Conservation (phyloP, 2,329 filamentous ascomycete species). For the Beauveria medogensis region DNA sequence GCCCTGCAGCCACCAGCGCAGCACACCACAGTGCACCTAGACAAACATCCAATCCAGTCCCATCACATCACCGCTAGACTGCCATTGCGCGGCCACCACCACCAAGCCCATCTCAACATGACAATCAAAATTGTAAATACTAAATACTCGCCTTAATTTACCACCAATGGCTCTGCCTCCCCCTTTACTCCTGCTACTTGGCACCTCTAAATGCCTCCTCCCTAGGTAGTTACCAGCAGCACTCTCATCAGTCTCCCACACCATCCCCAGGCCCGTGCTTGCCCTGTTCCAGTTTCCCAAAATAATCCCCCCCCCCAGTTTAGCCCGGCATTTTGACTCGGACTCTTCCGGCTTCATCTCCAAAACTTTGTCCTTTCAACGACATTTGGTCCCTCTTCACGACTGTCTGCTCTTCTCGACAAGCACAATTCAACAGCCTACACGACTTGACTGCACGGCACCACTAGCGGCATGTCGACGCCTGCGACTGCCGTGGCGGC, state of each 20-base stretch:
- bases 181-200: no score
- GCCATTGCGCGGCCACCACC: no score
- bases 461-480: constrained; percentile 57
- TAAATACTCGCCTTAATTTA: no score
- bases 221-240: no score
- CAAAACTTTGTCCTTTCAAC: not conserved
- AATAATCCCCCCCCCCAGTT: not conserved
- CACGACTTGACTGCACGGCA: not conserved
- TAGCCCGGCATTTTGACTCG: not conserved
- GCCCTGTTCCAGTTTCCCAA: constrained; percentile 3
- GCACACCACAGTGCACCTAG: no score
- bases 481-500: constrained; percentile 64
- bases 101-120: no score
- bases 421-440: not conserved
- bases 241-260: not conserved
- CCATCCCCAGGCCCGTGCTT: not conserved
- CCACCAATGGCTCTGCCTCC: no score
- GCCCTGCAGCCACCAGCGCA: no score
- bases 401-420: not conserved
- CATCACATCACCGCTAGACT: no score
- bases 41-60: no score
- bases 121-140: no score
- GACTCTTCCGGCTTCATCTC: not conserved
- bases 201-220: no score
- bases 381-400: not conserved